Conservation (phyloP, 306 rosid genomes). For the Astragalus membranaceus region DNA sequence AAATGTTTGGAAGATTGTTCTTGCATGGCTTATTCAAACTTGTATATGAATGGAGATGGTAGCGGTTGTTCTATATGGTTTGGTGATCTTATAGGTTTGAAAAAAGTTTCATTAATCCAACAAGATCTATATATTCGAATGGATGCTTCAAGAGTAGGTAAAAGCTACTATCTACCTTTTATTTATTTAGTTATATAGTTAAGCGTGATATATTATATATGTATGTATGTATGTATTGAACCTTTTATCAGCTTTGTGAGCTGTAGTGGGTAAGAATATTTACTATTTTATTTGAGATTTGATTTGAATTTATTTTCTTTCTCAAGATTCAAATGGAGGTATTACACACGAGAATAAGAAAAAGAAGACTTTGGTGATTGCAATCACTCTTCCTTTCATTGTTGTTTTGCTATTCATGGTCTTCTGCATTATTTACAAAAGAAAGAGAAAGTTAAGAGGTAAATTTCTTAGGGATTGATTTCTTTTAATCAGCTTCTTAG, state of each 20-base stretch:
- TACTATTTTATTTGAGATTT: not conserved
- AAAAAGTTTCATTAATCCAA: not conserved
- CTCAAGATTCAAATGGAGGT: not conserved
- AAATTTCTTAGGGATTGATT: too few species aligned
- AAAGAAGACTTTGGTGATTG: not conserved
- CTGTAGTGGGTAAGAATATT: too few species aligned
- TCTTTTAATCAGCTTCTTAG: too few species aligned
- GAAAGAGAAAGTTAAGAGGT: not conserved
- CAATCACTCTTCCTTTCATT: not conserved
- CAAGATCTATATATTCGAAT: slow-evolving; percentile 2
- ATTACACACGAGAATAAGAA: not conserved
- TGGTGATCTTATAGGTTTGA: not conserved
- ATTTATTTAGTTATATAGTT: too few species aligned
- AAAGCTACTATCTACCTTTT: too few species aligned
- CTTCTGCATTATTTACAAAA: not conserved
- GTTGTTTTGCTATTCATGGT: not conserved
- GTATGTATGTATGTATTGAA: too few species aligned
- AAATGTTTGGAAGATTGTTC: not conserved
- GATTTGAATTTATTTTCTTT: not conserved
- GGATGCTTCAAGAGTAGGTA: not conserved
- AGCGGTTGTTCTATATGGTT: not conserved
- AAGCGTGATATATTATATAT: too few species aligned
- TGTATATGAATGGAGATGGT: not conserved
- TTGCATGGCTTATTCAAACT: not conserved
- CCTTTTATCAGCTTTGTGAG: too few species aligned